Evolutionary conservation across 768 basidiomycete genomes (phyloP).

Genomic region (Mycena crocata): DNA sequence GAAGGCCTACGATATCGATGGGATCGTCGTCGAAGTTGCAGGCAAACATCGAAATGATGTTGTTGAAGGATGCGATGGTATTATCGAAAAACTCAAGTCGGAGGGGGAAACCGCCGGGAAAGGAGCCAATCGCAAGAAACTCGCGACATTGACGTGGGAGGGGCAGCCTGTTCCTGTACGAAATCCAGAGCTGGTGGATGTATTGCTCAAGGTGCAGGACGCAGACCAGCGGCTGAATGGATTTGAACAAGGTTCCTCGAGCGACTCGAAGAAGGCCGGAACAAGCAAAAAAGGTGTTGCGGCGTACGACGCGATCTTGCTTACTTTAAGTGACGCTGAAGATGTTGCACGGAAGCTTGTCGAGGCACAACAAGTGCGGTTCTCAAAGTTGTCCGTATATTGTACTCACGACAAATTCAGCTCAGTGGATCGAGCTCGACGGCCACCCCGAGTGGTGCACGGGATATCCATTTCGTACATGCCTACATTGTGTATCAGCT

Average conservation of each 20-base stretch:
- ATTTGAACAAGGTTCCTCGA: conserved; percentile 42
- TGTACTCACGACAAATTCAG: conserved; percentile 36
- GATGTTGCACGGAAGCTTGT: conserved; percentile 82
- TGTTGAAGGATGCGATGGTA: conserved; percentile 69
- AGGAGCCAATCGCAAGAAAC: conserved; percentile 60
- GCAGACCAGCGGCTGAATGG: conserved; percentile 71
- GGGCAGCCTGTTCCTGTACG: conserved; percentile 86
- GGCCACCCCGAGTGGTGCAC: conserved; percentile 56
- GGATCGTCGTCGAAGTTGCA: conserved; percentile 74
- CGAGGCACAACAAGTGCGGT: conserved; percentile 80
- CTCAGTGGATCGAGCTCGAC: conserved; percentile 54
- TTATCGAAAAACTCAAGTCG: conserved; percentile 63
- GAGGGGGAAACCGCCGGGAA: conserved; percentile 52
- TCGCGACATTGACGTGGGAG: conserved; percentile 80
- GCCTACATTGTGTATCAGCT: conserved; percentile 90
- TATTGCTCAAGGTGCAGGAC: conserved; percentile 84
- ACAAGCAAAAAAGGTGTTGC: conserved; percentile 82
- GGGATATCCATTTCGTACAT: conserved; percentile 88
- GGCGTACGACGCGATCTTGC: conserved; percentile 87
- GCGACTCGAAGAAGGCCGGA: conserved; percentile 48
- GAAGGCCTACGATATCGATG: conserved; percentile 86
- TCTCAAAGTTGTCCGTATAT: neutral
- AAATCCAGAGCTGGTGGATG: conserved; percentile 92
- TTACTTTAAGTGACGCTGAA: conserved; percentile 91
- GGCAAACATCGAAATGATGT: conserved; percentile 66